Base-by-base conservation (phyloP, 768 basidiomycete species). In the Pleurotus tuoliensis region DNA sequence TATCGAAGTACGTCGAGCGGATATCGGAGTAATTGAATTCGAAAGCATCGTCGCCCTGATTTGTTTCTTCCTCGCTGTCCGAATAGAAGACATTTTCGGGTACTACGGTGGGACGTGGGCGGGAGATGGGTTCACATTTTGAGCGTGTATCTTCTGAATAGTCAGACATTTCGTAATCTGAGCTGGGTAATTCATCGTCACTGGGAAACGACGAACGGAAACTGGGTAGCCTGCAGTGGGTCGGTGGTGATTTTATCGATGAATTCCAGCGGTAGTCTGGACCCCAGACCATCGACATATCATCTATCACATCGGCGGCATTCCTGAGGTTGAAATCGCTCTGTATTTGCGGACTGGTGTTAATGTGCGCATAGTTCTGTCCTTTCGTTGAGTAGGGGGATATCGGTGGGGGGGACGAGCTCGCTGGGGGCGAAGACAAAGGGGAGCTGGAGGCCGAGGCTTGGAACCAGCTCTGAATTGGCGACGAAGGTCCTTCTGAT, bases 1-100 rank as follows among this genome's bases (percentile, higher is more conserved):
- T 74, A 46, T 74, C 71, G 61, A 83, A 84, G 61, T 76, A 83
- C 2, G 82, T 82, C 57, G 76, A 72, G 49, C 77, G 80, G 45
- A 69, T 58, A 47, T 65, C 67, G 30, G 59, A 63, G 39, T 65
- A 59, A n/a, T 64, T 59, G 48, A 72, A 71, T 49, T 63, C 66
- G 54, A 60, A 69, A 4, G 56, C 66, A 34, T 62, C 60, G 5
- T 61, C 66, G 11, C 64, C 67, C 9, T 39, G 57, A 24, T 68
- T 70, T 11, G 73, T 67, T 16, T 71, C 71, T 27, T 69, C 68
- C 38, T 72, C 75, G 49, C 68, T 72, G 45, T 76, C 75, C 7
- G 69, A 68, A 56, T 69, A 67, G 24, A 66, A 63, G 5, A 63
- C 61, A 40, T 66, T 64, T 20, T 57, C 60, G 50, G 65, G 64